Base-by-base conservation (phyloP, 148 eudicot species). In the Nepenthes mirabilis region DNA sequence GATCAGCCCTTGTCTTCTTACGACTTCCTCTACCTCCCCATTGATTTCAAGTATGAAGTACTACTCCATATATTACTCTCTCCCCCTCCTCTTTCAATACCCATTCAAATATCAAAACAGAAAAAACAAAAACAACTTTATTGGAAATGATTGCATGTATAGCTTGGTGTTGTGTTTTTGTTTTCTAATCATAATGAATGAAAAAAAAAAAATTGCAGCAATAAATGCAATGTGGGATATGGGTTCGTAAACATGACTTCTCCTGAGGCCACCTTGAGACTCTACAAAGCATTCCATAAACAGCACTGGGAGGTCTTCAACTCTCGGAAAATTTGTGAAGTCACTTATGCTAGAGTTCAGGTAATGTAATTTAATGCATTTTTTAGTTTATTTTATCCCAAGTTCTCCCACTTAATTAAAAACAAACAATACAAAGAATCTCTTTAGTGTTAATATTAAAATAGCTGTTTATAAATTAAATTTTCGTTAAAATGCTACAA, bases 211-310 rank as follows among this genome's bases (percentile, higher is more conserved):
- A 33, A 32, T 32, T 32, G 66, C 72, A 91, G 98, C 37, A 93
- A 88, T 81, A 93, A 88, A 55, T 88, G 96, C 75, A 93, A 93
- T 64, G 96, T 93, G 71, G 98, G 98, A 68, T 93, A 93, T 60
- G 98, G 98, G 63, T 88, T 93, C 64, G 98, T 86, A 71, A 93
- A 88, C 80, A 93, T 93, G 98, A 93, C 96, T 1, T 78, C 98
- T 2, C 95, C 98, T 0, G 74, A 83, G 66, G 96, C 96, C 0
- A 81, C 96, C 2, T 65, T 80, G 77, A 82, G 91, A 55, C 75
- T 93, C 13, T 79, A 93, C 72, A 93, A 93, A 60, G 79, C 96
- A 3, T 88, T 93, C 60, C 90, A 93, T 60, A 84, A 67, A 61
- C 95, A 86, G 50, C 89, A 75, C 64, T 93, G 98, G 96, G 96